A percentile compares a stretch with the other conserved stretches of the same genome.
These are phyloP conservation scores for Cryptomeria japonica DNA, from an alignment of 75 land plant genomes.

Conservation along the genomic window DNA sequence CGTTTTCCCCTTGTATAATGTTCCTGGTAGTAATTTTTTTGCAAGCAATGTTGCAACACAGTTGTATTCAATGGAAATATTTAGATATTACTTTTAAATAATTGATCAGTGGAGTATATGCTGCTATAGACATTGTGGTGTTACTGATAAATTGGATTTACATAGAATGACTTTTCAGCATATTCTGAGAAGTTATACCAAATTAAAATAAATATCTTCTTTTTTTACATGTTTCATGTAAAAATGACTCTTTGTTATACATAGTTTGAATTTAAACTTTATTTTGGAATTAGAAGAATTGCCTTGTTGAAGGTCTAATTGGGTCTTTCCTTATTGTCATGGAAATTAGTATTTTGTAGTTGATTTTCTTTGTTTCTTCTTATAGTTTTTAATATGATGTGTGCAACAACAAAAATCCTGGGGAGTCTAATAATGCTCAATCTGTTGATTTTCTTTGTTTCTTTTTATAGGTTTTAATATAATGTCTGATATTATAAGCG, in stretches of 20 bases:
- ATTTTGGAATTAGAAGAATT: background rate
- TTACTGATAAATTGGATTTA: constrained; percentile 1
- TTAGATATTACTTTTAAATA: constrained; percentile 2
- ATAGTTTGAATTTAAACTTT: background rate
- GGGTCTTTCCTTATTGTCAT: background rate
- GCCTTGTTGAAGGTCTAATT: background rate
- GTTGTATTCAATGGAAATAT: constrained; percentile 14
- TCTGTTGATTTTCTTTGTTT: constrained; percentile 6
- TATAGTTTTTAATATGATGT: constrained; percentile 7
- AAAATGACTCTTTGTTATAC: background rate
- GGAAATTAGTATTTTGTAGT: constrained; percentile 7
- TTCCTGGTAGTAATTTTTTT: constrained; percentile 43
- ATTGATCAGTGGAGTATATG: background rate
- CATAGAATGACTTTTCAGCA: background rate
- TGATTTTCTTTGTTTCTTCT: background rate
- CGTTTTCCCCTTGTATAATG: constrained; percentile 73
- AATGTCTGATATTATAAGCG: constrained; percentile 6
- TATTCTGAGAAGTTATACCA: background rate
- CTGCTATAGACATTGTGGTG: background rate
- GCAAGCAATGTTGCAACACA: constrained; percentile 6
- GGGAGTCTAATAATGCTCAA: constrained; percentile 53
- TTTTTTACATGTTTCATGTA: background rate
- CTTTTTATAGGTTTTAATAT: constrained; percentile 1
- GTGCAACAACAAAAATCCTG: constrained; percentile 9
- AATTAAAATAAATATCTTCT: background rate